These are phyloP conservation scores for Alternaria arborescens DNA, from an alignment of 2,329 filamentous ascomycete genomes.

Conservation along the genomic window DNA sequence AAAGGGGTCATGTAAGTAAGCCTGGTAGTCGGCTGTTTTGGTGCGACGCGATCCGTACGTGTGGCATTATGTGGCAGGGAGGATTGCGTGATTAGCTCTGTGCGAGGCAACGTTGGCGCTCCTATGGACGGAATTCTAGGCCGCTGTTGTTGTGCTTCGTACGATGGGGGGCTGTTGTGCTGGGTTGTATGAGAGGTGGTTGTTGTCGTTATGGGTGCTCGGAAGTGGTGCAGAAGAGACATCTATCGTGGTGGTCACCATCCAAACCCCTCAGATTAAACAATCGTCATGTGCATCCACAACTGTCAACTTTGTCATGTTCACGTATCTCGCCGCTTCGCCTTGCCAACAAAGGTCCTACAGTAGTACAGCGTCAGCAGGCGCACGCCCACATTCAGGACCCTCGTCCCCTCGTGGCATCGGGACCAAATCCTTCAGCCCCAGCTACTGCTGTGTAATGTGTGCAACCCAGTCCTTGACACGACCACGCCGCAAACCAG, in stretches of 20 bases:
- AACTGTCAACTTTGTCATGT: not conserved
- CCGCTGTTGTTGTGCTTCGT: conserved; percentile 10
- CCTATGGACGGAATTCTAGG: not conserved
- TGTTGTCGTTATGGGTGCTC: conserved; percentile 2
- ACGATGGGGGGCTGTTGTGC: not conserved
- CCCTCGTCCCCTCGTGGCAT: conserved; percentile 24
- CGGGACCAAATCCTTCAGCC: conserved; percentile 25
- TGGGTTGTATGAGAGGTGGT: conserved; percentile 6
- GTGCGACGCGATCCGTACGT: conserved; percentile 6
- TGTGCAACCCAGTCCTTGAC: conserved; percentile 19
- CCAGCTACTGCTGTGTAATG: conserved; percentile 43
- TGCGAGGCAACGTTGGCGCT: not conserved
- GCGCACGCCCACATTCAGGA: conserved; percentile 8
- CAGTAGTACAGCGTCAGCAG: conserved; percentile 13
- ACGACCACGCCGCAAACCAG: conserved; percentile 39
- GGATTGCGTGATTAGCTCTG: conserved; percentile 12
- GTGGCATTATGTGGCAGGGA: conserved; percentile 11
- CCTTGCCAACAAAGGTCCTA: conserved; percentile 10
- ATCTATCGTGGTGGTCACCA: not conserved
- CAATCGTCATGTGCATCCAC: not conserved
- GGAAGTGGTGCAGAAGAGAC: conserved; percentile 10
- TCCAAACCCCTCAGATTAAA: not conserved
- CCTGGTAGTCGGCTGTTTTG: conserved; percentile 13
- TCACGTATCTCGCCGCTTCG: conserved; percentile 7
- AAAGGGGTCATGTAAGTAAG: conserved; percentile 9